A percentile compares a stretch with the other conserved stretches of the same genome.
Conservation (phyloP, 2,329 filamentous ascomycete species). For the Penicillium griseofulvum region DNA sequence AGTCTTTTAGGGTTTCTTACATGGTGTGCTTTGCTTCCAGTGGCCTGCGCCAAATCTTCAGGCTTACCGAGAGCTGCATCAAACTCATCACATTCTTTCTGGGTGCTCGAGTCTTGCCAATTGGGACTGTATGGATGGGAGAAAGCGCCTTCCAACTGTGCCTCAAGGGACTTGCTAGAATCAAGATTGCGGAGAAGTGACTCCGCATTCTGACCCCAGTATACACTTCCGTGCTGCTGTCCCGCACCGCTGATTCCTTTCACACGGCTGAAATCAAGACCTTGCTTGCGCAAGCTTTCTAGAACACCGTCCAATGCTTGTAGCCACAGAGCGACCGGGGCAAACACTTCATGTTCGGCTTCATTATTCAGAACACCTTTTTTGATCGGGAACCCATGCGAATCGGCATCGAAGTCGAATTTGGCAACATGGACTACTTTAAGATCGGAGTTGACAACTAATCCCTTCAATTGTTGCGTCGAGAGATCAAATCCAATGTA, state of each 20-base stretch:
- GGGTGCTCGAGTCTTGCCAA: conserved; percentile 97
- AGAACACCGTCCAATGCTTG: conserved; percentile 88
- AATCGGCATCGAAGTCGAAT: conserved; percentile 91
- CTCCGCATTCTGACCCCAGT: conserved; percentile 75
- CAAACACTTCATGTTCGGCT: conserved; percentile 81
- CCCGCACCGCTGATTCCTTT: conserved; percentile 85
- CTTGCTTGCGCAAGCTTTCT: conserved; percentile 64
- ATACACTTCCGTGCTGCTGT: conserved; percentile 97
- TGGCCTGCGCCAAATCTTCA: conserved; percentile 70
- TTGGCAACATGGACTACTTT: conserved; percentile 80
- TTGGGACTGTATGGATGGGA: conserved; percentile 88
- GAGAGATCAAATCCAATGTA: conserved; percentile 95
- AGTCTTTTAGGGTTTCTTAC: conserved; percentile 50
- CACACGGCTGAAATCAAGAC: conserved; percentile 71
- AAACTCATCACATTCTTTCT: conserved; percentile 85
- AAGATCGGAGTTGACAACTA: conserved; percentile 80
- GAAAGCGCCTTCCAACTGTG: conserved; percentile 71
- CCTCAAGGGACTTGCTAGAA: conserved; percentile 60
- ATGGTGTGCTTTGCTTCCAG: conserved; percentile 92
- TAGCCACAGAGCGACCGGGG: conserved; percentile 90
- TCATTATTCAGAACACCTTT: conserved; percentile 88
- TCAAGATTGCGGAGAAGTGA: conserved; percentile 61
- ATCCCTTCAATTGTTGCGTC: conserved; percentile 93
- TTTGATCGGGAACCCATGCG: conserved; percentile 70
- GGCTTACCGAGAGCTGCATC: conserved; percentile 67